A percentile compares a stretch with the other conserved stretches of the same genome.
phyloP scores from a whole-genome alignment of 2,329 filamentous ascomycete genomes.

The Pestalotiopsis sp. region DNA sequence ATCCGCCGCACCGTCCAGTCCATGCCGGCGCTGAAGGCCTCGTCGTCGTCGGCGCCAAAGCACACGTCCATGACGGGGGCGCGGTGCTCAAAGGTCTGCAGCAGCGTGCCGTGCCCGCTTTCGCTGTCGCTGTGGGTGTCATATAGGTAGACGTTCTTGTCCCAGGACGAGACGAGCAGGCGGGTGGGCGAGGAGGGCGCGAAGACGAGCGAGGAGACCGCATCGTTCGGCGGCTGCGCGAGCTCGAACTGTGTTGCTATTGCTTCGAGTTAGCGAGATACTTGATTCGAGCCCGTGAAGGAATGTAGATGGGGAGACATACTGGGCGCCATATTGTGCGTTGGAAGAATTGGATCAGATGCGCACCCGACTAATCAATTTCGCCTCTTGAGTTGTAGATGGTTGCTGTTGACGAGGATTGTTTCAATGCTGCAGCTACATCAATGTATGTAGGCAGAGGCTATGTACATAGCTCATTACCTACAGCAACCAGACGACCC shows the following conservation, averaged over 20 bases:
- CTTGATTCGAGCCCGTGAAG: conserved; percentile 21
- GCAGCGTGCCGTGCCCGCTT: conserved; percentile 60
- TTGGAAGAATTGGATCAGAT: background rate
- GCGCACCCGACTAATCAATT: background rate
- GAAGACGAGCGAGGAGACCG: conserved; percentile 85
- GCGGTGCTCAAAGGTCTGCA: conserved; percentile 77
- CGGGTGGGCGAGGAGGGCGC: conserved; percentile 74
- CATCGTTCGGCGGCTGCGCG: conserved; percentile 80
- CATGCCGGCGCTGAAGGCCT: conserved; percentile 84
- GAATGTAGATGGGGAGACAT: background rate
- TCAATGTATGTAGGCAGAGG: background rate
- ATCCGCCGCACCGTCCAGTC: conserved; percentile 83
- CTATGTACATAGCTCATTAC: background rate
- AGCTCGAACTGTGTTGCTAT: conserved; percentile 80
- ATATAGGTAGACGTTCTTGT: conserved; percentile 89
- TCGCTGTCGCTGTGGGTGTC: conserved; percentile 56
- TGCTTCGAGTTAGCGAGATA: background rate
- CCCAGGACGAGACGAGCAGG: conserved; percentile 93
- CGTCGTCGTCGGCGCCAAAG: conserved; percentile 81
- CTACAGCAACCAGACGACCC: background rate
- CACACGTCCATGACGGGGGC: conserved; percentile 90
- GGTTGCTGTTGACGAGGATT: background rate
- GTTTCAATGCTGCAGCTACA: background rate
- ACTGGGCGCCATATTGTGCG: conserved; percentile 28
- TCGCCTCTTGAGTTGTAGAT: background rate